Evolutionary conservation across 495 filamentous ascomycete genomes (phyloP), one percentile per base, ranked within the genome.

Genomic region (Platismatia glauca): DNA sequence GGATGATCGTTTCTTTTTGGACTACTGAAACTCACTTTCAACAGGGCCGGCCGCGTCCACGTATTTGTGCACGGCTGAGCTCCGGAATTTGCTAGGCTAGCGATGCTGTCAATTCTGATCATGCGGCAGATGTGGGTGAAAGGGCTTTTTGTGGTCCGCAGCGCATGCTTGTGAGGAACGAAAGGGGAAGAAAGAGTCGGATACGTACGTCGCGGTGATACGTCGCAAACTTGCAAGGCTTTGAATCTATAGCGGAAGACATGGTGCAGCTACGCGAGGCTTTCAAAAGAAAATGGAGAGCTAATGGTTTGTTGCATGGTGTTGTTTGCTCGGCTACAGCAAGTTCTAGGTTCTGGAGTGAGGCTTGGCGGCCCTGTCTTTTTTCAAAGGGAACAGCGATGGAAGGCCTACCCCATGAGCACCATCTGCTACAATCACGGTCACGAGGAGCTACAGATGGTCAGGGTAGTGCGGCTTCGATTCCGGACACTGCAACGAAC

Each of bases 221-320:
- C 13, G 7, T 16, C 24, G 13, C 27, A 31, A 31, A 12, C 27
- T 31, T 18, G 48, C 9, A 4, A 31, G 6, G 4, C 27, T 52
- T 52, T 52, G 48, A 52, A 20, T 24, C 24, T 5, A 6, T 20
- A 43, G 38, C n/a, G 7, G 9, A 59, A 41, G 57, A 41, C 31
- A 41, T 34, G 15, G n/a, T 41, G 38, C 27, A 59, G 43, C 57
- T 37, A 41, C 29, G 57, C 24, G 43, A 29, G 37, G 16, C 24
- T 43, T 31, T 29, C 24, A 59, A 31, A 22, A 59, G 29, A 59
- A 41, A 3, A n/a, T n/a, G 12, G 16, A 33, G 57, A 41, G 57
- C 57, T 41, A 44, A 44, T 59, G 57, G 57, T 44, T 59, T 18
- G 5, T 9, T 59, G 57, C 57, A 44, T 29, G 57, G 37, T 59